Base-by-base conservation (phyloP, 2,329 filamentous ascomycete species). In the Penicillium expansum region DNA sequence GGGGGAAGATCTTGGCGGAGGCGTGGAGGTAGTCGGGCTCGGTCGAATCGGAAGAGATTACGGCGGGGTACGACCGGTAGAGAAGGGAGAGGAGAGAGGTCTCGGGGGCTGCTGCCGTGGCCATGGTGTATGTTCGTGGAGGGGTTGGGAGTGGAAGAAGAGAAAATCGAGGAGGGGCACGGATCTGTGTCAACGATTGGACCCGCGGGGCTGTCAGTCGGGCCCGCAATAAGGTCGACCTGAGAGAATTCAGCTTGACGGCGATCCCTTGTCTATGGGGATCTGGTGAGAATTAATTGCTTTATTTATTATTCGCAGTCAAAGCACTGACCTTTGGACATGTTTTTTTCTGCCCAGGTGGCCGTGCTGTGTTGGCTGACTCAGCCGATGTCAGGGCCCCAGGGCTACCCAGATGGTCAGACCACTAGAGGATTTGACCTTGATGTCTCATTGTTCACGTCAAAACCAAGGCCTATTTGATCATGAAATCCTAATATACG, bases 1-100 rank as follows among this genome's bases (percentile, higher is more conserved):
- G 77, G 62, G 84, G 80, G 78, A 91, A 86, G 69, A 93, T 89
- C 71, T 82, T 84, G 74, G 81, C 76, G 59, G 78, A 80, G 62
- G 79, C 73, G 65, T 79, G 69, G 61, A 73, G 70, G 41, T 78
- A 73, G 53, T 79, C 76, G 50, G 72, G 70, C 63, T 77, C 76
- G 43, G 74, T 76, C 47, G 72, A 67, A 67, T 75, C 65, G 61
- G 71, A 64, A 56, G 74, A 72, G 60, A 78, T 67, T 49, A 70
- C 69, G 51, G 66, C 58, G 53, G 77, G 75, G 64, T 77, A 77
- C 56, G 76, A 77, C 53, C 75, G 71, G 69, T 77, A 76, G 62
- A 79, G 72, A 58, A 78, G 72, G 32, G 75, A 72, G 52, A 79
- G 71, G 58, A 79, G 71, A 51, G 76, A 75, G 60, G 74, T 69